Evolutionary conservation across 2,329 filamentous ascomycete genomes (phyloP).

Genomic region (Echinosphaeria canescens): DNA sequence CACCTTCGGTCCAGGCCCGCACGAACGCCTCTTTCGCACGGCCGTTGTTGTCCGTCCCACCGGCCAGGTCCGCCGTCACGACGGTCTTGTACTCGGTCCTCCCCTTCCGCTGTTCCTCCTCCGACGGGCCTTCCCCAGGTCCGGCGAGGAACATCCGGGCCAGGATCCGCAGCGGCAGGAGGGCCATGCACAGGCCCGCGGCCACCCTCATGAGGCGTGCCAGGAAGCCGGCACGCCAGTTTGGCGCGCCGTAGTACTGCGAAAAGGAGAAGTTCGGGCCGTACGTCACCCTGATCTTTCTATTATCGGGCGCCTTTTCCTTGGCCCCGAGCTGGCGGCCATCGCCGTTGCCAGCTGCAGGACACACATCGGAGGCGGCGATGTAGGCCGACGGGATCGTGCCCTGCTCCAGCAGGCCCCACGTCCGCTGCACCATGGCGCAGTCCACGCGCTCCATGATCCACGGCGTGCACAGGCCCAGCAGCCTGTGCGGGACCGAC

Average conservation of each 20-base stretch:
- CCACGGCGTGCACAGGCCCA: conserved; percentile 30
- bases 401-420: conserved; percentile 31
- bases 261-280: conserved; percentile 37
- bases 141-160: conserved; percentile 20
- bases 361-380: no score
- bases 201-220: no score
- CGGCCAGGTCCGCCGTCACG: conserved; percentile 31
- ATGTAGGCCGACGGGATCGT: conserved; percentile 18
- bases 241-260: no score
- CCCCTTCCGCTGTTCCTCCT: conserved; percentile 31
- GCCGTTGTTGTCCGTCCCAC: conserved; percentile 13
- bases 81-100: conserved; percentile 41
- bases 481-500: conserved; percentile 22
- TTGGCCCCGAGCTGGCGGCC: no score
- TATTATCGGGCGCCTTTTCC: no score
- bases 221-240: conserved; percentile 12
- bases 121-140: conserved; percentile 30
- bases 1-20: conserved; percentile 32
- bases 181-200: conserved; percentile 19
- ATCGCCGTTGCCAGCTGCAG: no score
- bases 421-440: conserved; percentile 35
- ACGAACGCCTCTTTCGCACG: conserved; percentile 32
- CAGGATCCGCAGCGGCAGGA: conserved; percentile 21
- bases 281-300: no score
- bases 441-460: conserved; percentile 24